Evolutionary conservation across 2,329 filamentous ascomycete genomes (phyloP), one percentile per base, ranked within the genome.

Genomic region (Verticillium dahliae): DNA sequence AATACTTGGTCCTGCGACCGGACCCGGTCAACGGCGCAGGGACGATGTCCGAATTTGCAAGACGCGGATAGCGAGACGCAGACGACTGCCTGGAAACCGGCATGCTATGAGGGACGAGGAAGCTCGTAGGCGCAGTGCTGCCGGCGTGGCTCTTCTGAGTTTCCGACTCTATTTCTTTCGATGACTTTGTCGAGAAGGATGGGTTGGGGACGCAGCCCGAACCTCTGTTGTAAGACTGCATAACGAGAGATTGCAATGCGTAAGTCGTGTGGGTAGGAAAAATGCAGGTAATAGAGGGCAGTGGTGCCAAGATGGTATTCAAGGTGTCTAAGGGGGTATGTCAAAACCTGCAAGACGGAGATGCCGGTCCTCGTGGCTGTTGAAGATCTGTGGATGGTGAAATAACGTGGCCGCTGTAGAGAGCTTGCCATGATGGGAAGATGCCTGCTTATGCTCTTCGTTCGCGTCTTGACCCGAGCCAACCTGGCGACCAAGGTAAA

Each of bases 151-250:
- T 65, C 33, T 52, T 15, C 22, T 55, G 54, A 6, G 63, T 65
- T 10, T 27, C 57, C 18, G 57, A 56, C 31, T 63, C 65, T 10
- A 63, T 61, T 58, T 69, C 68, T 61, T 69, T 69, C 56, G 67
- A 68, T 62, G 68, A 67, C 7, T 55, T 41, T n/a, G 66, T 61
- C 59, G 57, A 59, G 54, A 61, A 11, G 0, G 45, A 52, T 52
- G 45, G 45, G 9, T 52, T 18, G 6, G 18, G 45, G n/a, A 10
- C 18, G n/a, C 22, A 34, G 62, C 65, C 65, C 71, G 64, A 65
- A 66, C 65, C 70, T 11, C 69, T 59, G 57, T 65, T 62, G 59
- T 70, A 70, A 67, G 70, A 61, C 66, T 71, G 70, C 73, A 76
- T 75, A 45, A 18, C 5, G 10, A 27, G 22, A 10, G 45, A 7